Base-by-base conservation (phyloP, 2,329 filamentous ascomycete species). In the Talaromyces sp. region DNA sequence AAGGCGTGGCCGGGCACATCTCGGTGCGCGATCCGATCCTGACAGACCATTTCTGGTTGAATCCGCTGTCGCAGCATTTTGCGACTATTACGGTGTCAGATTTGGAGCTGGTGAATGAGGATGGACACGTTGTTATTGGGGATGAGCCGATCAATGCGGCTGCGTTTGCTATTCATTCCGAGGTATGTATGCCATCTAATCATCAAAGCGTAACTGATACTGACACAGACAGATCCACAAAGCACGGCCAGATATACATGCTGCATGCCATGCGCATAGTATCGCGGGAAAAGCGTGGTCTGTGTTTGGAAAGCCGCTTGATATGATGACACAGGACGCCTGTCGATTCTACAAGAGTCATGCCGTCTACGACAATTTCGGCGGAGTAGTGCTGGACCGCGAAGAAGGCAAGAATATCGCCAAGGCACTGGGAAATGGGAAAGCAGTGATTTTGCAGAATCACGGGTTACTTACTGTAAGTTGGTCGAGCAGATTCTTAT, bases 371-470 rank as follows among this genome's bases (percentile, higher is more conserved):
- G 70, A 75, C 19, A 76, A 74, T 55, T 85, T 84, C 66, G 77
- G 77, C 7, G 83, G 83, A 10, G 74, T 85, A 15, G 82, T 85
- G 0, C 73, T 85, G 7, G 82, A 78, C 4, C 73, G 76, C 3
- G 80, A 83, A 54, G 82, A 85, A 69, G 83, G 83, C 0, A 67
- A 71, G 7, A 74, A 73, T 42, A 84, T 85, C 64, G 82, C 81
- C 1, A 65, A 71, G 25, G 74, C 77, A 0, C 72, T 85, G 6
- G 82, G 82, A 1, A 63, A 66, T 19, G 78, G 77, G 58, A 85
- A 85, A 67, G 82, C 81, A 0, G 81, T 77, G 4, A 72, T 85
- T 15, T 70, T 85, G n/a, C 77, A 79, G 64, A 85, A 84, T 66
- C 83, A 85, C 68, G 83, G 84, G 0, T 70, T 85, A 19, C 69